Percentiles rank a stretch among this genome's conserved stretches.
Evolutionary conservation across 495 filamentous ascomycete genomes (phyloP).

Genomic region (Neohortaea acidophila): DNA sequence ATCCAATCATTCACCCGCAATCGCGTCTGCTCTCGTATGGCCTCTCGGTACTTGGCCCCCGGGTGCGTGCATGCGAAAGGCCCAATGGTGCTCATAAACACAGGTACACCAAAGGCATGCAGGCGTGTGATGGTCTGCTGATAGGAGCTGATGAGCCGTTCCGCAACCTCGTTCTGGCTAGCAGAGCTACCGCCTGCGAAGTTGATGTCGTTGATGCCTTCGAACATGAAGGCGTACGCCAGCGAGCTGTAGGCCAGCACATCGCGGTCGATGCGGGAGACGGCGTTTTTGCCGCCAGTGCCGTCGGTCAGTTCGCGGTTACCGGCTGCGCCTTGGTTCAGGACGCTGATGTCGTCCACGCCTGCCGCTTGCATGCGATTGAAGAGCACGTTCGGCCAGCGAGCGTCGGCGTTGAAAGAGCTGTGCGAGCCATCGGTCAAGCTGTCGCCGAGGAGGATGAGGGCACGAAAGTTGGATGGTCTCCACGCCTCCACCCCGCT

Average conservation of each 20-base stretch:
- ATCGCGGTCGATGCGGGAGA: conserved; percentile 50
- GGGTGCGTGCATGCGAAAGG: conserved; percentile 41
- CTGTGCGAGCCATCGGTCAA: conserved; percentile 60
- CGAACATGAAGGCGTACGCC: conserved; percentile 51
- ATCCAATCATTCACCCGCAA: conserved; percentile 51
- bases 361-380: conserved; percentile 37
- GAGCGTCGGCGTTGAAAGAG: conserved; percentile 47
- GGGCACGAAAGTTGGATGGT: conserved; percentile 29
- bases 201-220: conserved; percentile 63
- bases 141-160: conserved; percentile 40
- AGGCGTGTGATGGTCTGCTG: conserved; percentile 41
- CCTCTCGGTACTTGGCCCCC: conserved; percentile 36
- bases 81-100: conserved; percentile 54
- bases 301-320: conserved; percentile 51
- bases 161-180: conserved; percentile 36
- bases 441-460: conserved; percentile 55
- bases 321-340: conserved; percentile 61
- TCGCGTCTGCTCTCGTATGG: conserved; percentile 41
- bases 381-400: conserved; percentile 51
- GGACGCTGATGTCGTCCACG: conserved; percentile 32
- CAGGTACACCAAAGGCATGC: conserved; percentile 39
- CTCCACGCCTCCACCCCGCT: conserved; percentile 44
- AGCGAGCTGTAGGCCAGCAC: conserved; percentile 41
- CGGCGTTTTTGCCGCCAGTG: conserved; percentile 45
- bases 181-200: conserved; percentile 31